Base-by-base conservation (phyloP, 805 yeast genomes). In the Starmerella sirachaensis region DNA sequence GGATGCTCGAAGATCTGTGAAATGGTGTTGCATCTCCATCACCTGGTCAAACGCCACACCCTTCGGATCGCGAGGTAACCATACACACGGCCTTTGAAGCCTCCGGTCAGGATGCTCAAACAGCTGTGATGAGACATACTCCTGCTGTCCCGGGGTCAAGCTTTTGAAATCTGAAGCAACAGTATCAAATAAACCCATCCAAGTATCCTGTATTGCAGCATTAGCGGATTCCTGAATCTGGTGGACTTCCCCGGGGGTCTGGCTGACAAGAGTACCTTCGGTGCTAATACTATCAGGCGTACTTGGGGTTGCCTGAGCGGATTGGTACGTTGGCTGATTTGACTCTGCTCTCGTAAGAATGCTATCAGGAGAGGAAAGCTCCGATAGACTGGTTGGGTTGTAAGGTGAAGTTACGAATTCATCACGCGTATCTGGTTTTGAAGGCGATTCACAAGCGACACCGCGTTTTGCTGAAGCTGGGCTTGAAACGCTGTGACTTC, bases 51-150 rank as follows among this genome's bases (percentile, higher is more conserved):
- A 51, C 2, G 63, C 58, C 8, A 63, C 47, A 1, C 67, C 67
- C 8, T 54, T 46, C 14, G 40, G 45, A 45, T 69, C 72, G 17
- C 47, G 42, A 0, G 72, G 72, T 3, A 69, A 41, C 72, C 72
- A 66, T 1, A 69, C 51, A 18, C 61, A 48, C 9, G 65, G 63
- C 17, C 50, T 41, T 11, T 33, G 41, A 7, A 46, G 41, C 17
- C 55, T 43, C 13, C 54, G 38, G 5, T 57, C 55, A 4, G 61
- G 59, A 38, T 60, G 58, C 31, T 45, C 48, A 37, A 56, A 60
- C 13, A 59, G 49, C 18, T 49, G 52, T 13, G 43, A 36, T 5
- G 50, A 41, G 8, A 52, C 29, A 28, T 37, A 42, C n/a, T 51
- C 53, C n/a, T 47, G 50, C 25, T 55, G 54, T 6, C 44, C 52